Conservation (phyloP, 352 stramenopile genomes). For the Pythium dissimile region DNA sequence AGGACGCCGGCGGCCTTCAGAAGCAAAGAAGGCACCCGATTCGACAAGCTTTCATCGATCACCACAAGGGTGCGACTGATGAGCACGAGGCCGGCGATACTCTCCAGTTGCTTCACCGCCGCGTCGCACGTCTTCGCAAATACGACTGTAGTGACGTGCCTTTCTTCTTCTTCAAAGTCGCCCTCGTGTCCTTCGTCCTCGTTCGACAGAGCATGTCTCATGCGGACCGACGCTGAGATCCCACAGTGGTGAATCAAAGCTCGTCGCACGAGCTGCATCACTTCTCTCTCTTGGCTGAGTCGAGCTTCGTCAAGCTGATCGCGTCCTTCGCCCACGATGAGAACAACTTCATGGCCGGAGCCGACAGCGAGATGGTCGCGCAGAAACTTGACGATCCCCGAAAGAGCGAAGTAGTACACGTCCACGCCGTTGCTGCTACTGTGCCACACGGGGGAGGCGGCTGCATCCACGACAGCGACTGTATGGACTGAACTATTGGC, state of each 20-base stretch:
- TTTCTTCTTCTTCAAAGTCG: background rate
- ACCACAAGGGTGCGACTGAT: constrained; percentile 11
- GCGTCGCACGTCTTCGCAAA: constrained; percentile 7
- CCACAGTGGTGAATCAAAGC: constrained; percentile 17
- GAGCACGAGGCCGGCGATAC: background rate
- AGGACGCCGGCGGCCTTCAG: constrained; percentile 16
- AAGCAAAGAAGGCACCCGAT: background rate
- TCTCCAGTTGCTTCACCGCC: background rate
- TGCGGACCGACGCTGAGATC: background rate
- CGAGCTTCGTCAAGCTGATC: background rate
- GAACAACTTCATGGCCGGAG: background rate
- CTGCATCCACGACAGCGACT: constrained; percentile 16
- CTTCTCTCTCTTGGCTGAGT: background rate
- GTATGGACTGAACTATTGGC: background rate
- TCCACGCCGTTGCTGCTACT: constrained; percentile 18
- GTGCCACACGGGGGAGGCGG: constrained; percentile 14
- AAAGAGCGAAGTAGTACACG: constrained; percentile 25
- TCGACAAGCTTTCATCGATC: constrained; percentile 11
- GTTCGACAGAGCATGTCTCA: background rate
- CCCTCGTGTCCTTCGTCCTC: background rate
- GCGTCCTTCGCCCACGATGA: background rate
- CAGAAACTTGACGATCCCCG: constrained; percentile 24
- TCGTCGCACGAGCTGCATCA: constrained; percentile 2
- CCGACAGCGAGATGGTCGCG: constrained; percentile 3
- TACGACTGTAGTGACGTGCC: background rate